phyloP scores from a whole-genome alignment of 164 flowering plant genomes.

The Vitis riparia region DNA sequence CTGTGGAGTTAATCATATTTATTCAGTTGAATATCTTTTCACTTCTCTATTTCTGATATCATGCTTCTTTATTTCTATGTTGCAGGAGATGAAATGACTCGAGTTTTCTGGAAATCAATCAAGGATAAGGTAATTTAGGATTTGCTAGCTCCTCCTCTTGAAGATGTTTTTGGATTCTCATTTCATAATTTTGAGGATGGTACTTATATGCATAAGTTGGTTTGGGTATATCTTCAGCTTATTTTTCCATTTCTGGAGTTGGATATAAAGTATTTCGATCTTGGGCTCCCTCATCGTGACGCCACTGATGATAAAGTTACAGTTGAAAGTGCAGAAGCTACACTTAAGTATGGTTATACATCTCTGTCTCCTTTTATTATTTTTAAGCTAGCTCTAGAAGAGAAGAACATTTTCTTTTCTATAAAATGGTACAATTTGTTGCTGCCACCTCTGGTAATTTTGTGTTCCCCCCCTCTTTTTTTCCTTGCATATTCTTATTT shows the following conservation, averaged over 20 bases:
- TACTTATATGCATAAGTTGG: background rate
- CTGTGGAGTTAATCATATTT: too few species aligned
- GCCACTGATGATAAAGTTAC: slow-evolving; percentile 97
- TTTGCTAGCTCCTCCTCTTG: background rate
- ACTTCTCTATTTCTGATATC: background rate
- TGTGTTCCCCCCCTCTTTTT: background rate
- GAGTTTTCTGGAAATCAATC: slow-evolving; percentile 83
- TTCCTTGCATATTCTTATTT: background rate
- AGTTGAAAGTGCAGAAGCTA: slow-evolving; percentile 97
- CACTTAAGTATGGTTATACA: slow-evolving; percentile 67
- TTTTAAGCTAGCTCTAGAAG: background rate
- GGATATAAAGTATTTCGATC: slow-evolving; percentile 95
- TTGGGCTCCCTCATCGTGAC: slow-evolving; percentile 90
- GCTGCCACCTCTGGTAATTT: background rate
- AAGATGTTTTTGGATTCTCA: background rate
- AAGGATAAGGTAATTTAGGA: slow-evolving; percentile 74
- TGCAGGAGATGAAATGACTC: slow-evolving; percentile 97
- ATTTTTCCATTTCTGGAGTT: slow-evolving; percentile 86
- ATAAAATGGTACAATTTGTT: background rate
- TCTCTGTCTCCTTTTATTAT: background rate
- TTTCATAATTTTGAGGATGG: background rate
- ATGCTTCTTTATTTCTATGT: background rate
- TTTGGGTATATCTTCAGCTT: slow-evolving; percentile 50
- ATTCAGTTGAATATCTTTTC: background rate
- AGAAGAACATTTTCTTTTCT: too few species aligned